These are phyloP conservation scores for Scheffersomyces cryptocercus DNA, from an alignment of 1,139 yeast species.

Conservation along the genomic window DNA sequence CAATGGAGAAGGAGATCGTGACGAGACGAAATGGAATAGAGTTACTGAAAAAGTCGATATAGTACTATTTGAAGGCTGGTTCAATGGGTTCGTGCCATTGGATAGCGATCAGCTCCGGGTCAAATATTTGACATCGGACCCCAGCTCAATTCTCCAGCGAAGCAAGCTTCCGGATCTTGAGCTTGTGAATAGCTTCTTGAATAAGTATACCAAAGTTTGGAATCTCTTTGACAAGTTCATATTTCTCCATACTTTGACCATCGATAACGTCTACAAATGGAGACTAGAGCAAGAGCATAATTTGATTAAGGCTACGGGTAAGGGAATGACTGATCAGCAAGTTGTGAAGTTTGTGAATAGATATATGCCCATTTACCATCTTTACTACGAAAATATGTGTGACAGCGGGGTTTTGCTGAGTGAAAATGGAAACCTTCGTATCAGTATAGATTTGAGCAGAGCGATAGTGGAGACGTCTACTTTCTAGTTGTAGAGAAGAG, in stretches of 20 bases:
- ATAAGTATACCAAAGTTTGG: conserved; percentile 59
- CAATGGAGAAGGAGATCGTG: conserved; percentile 79
- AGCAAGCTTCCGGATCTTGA: conserved; percentile 31
- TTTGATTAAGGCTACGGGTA: conserved; percentile 53
- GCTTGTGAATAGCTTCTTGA: conserved; percentile 51
- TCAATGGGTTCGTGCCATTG: conserved; percentile 68
- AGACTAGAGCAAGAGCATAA: conserved; percentile 82
- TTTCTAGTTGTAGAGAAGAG: no score
- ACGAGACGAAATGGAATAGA: conserved; percentile 34
- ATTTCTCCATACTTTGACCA: conserved; percentile 58
- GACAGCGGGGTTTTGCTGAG: conserved; percentile 3
- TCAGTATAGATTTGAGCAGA: background rate
- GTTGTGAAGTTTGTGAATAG: conserved; percentile 72
- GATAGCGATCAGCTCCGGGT: conserved; percentile 19
- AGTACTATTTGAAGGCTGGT: conserved; percentile 92
- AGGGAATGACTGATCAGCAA: conserved; percentile 77
- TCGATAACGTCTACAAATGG: conserved; percentile 75
- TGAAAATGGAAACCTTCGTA: background rate
- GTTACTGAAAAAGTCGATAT: conserved; percentile 52
- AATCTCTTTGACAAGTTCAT: conserved; percentile 57
- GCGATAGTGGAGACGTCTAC: no score
- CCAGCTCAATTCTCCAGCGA: conserved; percentile 19
- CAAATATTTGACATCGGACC: conserved; percentile 21
- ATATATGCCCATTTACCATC: conserved; percentile 81
- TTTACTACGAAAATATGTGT: conserved; percentile 57